phyloP scores from a whole-genome alignment of 1,284 basidiomycete species.

The Vanrija sp. region DNA sequence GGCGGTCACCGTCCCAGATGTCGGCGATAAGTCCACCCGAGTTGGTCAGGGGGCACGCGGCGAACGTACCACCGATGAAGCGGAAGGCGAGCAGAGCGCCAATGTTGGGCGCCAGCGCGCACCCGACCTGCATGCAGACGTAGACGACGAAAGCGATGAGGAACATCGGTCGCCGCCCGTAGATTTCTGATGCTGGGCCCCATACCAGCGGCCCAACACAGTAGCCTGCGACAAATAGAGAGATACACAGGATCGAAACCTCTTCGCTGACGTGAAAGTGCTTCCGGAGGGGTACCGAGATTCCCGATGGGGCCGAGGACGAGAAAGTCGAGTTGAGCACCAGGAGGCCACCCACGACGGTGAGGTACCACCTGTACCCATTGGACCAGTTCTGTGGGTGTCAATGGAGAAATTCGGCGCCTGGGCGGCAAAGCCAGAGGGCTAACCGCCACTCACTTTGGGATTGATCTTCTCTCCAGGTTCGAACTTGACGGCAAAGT shows the following conservation, averaged over 20 bases:
- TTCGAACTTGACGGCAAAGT: conserved; percentile 44
- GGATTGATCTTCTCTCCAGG: conserved; percentile 45
- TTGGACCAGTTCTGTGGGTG: conserved; percentile 58
- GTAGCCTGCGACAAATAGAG: conserved; percentile 50
- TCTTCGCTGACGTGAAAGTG: conserved; percentile 60
- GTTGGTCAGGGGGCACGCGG: conserved; percentile 51
- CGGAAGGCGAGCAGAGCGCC: conserved; percentile 63
- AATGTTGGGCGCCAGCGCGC: conserved; percentile 61
- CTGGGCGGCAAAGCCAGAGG: too few relatives aligned
- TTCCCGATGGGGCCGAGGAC: conserved; percentile 45
- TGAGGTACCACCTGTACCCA: conserved; percentile 62
- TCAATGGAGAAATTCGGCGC: not conserved
- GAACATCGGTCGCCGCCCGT: conserved; percentile 61
- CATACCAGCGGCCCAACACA: conserved; percentile 62
- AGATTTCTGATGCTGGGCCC: conserved; percentile 56
- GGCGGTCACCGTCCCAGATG: conserved; percentile 63
- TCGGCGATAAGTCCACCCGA: conserved; percentile 56
- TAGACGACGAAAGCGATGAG: conserved; percentile 64
- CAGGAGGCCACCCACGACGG: conserved; percentile 58
- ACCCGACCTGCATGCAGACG: conserved; percentile 57
- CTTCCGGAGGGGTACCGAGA: conserved; percentile 48
- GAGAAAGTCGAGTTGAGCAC: conserved; percentile 62
- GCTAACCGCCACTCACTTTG: conserved; percentile 30
- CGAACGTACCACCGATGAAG: conserved; percentile 64
- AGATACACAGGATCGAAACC: conserved; percentile 52